phyloP scores from a whole-genome alignment of 2,329 filamentous ascomycete species.

The Neonectria hederae region DNA sequence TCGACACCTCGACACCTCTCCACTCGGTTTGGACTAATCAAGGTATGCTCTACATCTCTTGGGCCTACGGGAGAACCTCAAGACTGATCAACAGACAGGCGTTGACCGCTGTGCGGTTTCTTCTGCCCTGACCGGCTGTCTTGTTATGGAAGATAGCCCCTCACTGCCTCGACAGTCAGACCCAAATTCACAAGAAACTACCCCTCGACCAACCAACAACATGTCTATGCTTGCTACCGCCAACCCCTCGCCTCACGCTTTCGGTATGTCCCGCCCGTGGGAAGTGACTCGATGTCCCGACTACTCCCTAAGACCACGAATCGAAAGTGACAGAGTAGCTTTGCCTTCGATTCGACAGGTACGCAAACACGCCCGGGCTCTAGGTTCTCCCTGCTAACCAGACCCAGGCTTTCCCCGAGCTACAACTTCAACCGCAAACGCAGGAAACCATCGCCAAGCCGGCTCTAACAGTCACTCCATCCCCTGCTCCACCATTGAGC shows the following conservation, averaged over 20 bases:
- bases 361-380: slow-evolving; percentile 30
- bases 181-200: slow-evolving; percentile 38
- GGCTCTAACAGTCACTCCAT: slow-evolving; percentile 47
- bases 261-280: slow-evolving; percentile 53
- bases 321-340: slow-evolving; percentile 53
- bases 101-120: slow-evolving; percentile 35
- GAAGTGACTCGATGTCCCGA: slow-evolving; percentile 49
- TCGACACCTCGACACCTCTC: background rate
- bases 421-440: slow-evolving; percentile 48
- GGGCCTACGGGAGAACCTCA: slow-evolving; percentile 5
- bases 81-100: slow-evolving; percentile 24
- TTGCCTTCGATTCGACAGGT: slow-evolving; percentile 66
- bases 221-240: slow-evolving; percentile 63
- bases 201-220: slow-evolving; percentile 49
- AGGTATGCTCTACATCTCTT: slow-evolving; percentile 16
- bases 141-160: slow-evolving; percentile 55
- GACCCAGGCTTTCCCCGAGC: slow-evolving; percentile 57
- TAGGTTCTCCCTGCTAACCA: slow-evolving; percentile 32
- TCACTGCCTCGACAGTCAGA: slow-evolving; percentile 44
- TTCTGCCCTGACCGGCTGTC: slow-evolving; percentile 29
- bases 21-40: slow-evolving; percentile 26
- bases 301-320: slow-evolving; percentile 47
- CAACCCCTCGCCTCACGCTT: slow-evolving; percentile 53
- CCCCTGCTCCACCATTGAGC: slow-evolving; percentile 43
- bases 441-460: slow-evolving; percentile 45